phyloP scores from a whole-genome alignment of 2,329 filamentous ascomycete genomes.

The Sporothrix humicola region DNA sequence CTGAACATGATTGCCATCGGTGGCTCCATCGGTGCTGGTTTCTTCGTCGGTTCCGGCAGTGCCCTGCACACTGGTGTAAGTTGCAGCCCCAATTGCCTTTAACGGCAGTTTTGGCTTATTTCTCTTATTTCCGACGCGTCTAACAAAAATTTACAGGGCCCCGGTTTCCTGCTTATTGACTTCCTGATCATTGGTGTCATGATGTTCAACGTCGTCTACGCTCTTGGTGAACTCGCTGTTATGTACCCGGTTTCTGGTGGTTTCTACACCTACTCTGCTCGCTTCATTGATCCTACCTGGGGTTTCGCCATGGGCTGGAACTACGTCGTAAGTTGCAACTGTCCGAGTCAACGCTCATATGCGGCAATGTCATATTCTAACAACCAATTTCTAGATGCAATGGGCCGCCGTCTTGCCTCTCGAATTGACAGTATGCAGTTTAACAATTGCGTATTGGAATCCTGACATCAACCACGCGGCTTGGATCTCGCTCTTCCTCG shows the following conservation, averaged over 20 bases:
- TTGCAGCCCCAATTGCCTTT: slow-evolving; percentile 17
- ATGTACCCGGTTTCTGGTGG: slow-evolving; percentile 63
- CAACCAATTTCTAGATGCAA: slow-evolving; percentile 44
- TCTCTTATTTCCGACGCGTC: not conserved
- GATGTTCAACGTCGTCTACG: slow-evolving; percentile 67
- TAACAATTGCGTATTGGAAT: slow-evolving; percentile 58
- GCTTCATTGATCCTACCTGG: slow-evolving; percentile 64
- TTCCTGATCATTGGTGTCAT: slow-evolving; percentile 64
- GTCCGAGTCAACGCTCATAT: too few relatives aligned
- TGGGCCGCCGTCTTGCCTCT: slow-evolving; percentile 56
- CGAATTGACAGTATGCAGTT: slow-evolving; percentile 55
- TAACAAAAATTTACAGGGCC: slow-evolving; percentile 44
- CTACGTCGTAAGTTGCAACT: slow-evolving; percentile 45
- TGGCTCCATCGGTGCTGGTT: slow-evolving; percentile 65
- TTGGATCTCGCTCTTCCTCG: slow-evolving; percentile 63
- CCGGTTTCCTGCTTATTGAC: slow-evolving; percentile 53
- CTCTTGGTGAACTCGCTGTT: slow-evolving; percentile 63
- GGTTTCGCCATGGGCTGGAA: slow-evolving; percentile 59
- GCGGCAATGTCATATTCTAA: not conserved
- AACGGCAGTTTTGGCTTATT: not conserved
- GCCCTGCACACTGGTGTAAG: slow-evolving; percentile 55
- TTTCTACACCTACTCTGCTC: slow-evolving; percentile 62
- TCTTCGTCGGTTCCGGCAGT: slow-evolving; percentile 64
- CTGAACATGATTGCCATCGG: slow-evolving; percentile 43
- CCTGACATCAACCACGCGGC: slow-evolving; percentile 53